Evolutionary conservation across 2,329 filamentous ascomycete genomes (phyloP).

Genomic region (Leptographium lundbergii): DNA sequence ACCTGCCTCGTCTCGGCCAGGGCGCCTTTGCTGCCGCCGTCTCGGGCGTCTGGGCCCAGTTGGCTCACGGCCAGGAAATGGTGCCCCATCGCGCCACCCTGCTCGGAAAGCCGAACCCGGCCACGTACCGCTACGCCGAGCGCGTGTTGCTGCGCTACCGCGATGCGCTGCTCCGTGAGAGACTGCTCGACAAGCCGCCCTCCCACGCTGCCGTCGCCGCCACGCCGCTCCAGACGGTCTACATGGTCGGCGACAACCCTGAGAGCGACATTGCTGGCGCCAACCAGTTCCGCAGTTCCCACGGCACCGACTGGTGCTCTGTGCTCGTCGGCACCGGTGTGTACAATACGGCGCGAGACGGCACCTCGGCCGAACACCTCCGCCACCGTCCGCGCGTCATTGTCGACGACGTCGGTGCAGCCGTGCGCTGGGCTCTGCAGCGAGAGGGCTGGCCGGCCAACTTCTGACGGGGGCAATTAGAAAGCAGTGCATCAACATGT

Average conservation of each 20-base stretch:
- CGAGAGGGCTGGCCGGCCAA: constrained; percentile 17
- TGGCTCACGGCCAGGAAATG: constrained; percentile 52
- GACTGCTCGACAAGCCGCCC: not conserved
- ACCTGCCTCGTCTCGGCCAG: constrained; percentile 77
- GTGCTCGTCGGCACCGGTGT: constrained; percentile 22
- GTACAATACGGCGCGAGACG: constrained; percentile 13
- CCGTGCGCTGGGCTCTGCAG: constrained; percentile 19
- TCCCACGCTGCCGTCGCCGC: not conserved
- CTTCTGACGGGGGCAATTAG: constrained; percentile 4
- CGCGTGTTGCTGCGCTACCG: constrained; percentile 53
- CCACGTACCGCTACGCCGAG: constrained; percentile 79
- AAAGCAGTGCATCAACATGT: not conserved
- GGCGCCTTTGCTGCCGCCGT: constrained; percentile 80
- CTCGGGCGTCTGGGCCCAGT: constrained; percentile 62
- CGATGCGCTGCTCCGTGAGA: constrained; percentile 27
- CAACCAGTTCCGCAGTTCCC: constrained; percentile 56
- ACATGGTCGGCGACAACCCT: constrained; percentile 89
- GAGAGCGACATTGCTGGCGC: constrained; percentile 85
- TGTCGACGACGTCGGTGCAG: constrained; percentile 16
- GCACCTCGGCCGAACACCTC: constrained; percentile 7
- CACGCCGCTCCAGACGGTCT: constrained; percentile 55
- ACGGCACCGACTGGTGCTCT: constrained; percentile 34
- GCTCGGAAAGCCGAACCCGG: constrained; percentile 70
- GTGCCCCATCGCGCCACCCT: constrained; percentile 36
- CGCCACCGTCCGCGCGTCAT: constrained; percentile 15